Evolutionary conservation across 73 alveolate species (phyloP).

Genomic region (Tetrahymena borealis): DNA sequence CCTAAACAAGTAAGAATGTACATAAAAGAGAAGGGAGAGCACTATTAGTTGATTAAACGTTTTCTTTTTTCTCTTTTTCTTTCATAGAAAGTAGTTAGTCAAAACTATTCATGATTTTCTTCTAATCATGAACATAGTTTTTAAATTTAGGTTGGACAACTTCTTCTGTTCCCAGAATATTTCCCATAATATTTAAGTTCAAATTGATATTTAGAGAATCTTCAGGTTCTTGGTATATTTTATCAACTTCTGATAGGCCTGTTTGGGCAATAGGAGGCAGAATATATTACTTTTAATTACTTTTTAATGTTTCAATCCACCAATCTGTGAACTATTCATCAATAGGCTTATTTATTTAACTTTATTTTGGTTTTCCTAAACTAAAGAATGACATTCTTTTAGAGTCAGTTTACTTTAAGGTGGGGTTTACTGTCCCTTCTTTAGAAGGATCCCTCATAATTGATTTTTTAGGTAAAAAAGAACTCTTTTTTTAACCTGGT

Average conservation of each 20-base stretch:
- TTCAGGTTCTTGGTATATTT: slow-evolving; percentile 9
- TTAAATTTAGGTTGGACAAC: not conserved
- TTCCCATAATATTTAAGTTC: not conserved
- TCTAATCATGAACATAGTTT: not conserved
- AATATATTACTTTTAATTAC: not conserved
- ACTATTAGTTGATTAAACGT: not conserved
- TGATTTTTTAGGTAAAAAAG: not conserved
- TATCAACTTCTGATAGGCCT: slow-evolving; percentile 29
- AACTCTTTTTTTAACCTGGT: not conserved
- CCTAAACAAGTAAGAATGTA: slow-evolving; percentile 4
- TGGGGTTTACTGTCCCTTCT: not conserved
- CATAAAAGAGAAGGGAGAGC: slow-evolving; percentile 33
- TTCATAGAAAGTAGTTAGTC: slow-evolving; percentile 2
- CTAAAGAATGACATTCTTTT: not conserved
- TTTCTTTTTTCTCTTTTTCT: slow-evolving; percentile 8
- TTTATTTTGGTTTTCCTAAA: not conserved
- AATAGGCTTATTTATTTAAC: not conserved
- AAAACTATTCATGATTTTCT: not conserved
- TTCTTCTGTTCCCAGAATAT: slow-evolving; percentile 1
- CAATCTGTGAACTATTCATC: not conserved
- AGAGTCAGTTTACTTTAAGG: not conserved
- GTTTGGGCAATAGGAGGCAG: slow-evolving; percentile 29
- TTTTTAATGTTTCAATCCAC: not conserved
- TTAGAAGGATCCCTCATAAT: too few relatives aligned
- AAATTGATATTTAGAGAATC: not conserved